Evolutionary conservation across 345 rosid genomes (phyloP).

Genomic region (Populus simonii): DNA sequence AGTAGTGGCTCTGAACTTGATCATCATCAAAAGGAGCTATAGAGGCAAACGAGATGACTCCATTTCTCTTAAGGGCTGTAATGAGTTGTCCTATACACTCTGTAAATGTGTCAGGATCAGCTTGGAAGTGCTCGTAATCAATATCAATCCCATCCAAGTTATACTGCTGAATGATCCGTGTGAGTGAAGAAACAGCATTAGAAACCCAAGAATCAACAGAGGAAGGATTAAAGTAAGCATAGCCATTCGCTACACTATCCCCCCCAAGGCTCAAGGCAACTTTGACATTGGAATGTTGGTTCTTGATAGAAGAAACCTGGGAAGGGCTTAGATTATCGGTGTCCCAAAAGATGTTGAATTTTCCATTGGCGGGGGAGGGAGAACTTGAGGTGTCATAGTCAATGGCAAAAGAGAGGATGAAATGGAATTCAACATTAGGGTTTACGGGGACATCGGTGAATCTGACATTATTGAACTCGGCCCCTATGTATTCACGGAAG

Average conservation of each 20-base stretch:
- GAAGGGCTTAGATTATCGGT: conserved; percentile 2
- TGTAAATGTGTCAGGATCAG: conserved; percentile 1
- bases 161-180: conserved; percentile 1
- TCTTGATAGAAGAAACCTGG: conserved; percentile 8
- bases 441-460: conserved; percentile 1
- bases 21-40: conserved; percentile 14
- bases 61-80: conserved; percentile 4
- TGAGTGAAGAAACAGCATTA: conserved; percentile 18
- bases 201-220: conserved; percentile 10
- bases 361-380: conserved; percentile 16
- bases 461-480: conserved; percentile 2
- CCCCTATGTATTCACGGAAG: conserved; percentile 1
- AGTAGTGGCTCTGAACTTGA: conserved; percentile 12
- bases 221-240: conserved; percentile 5
- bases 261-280: conserved; percentile 10
- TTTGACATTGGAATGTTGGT: conserved; percentile 3
- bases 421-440: neutral
- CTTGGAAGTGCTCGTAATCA: conserved; percentile 14
- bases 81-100: conserved; percentile 11
- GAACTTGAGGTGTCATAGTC: conserved; percentile 1
- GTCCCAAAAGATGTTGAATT: conserved; percentile 15
- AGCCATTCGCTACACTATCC: neutral
- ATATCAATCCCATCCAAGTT: conserved; percentile 15
- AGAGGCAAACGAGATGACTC: conserved; percentile 12
- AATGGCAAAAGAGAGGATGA: conserved; percentile 14